Evolutionary conservation across 163 green algal genomes (phyloP), one percentile per base, ranked within the genome.

Genomic region (Prototheca cutis): DNA sequence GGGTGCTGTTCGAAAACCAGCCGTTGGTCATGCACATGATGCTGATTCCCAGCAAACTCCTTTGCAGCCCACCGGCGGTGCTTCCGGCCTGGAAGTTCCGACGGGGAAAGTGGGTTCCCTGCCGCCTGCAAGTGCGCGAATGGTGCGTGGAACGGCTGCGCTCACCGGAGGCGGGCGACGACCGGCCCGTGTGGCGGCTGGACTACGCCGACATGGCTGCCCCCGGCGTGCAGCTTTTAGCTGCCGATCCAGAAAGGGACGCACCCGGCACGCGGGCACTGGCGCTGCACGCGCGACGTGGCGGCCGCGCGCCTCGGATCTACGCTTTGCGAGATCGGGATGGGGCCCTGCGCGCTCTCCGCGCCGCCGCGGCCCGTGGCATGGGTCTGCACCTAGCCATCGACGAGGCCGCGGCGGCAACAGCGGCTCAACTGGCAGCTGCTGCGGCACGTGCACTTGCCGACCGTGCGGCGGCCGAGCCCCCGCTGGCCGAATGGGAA

Each of bases 401-500:
- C 78, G 67, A 55, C 70, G 58, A 21, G 19, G 34, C 55, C 19
- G 42, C 30, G 18, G 58, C 47, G 1, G 29, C 67, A 28, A 40
- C 17, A 23, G 61, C 64, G 18, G 34, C 31, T 10, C 42, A 73
- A 48, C 68, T 87, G 73, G 55, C 85, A 48, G 63, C 70, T 27
- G 70, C 68, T 19, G 75, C 85, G 29, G 70, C 42, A 29, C 63
- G 60, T 8, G 75, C 77, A 3, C 74, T 86, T 48, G 68, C 76
- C 3, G 72, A 82, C 65, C 60, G 70, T 10, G 74, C 73, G 4
- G 76, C 69, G 15, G 54, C n/a, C 2, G 80, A 90, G 61, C 56
- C 58, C n/a, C 82, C 80, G 4, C 60, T 87, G 23, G 76, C 71
- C 1, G 70, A 87, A 61, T 90, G 83, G 83, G 76, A 87, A 58